Evolutionary conservation across 805 yeast species (phyloP), one percentile per base, ranked within the genome.

Genomic region (Nakazawaea populi): DNA sequence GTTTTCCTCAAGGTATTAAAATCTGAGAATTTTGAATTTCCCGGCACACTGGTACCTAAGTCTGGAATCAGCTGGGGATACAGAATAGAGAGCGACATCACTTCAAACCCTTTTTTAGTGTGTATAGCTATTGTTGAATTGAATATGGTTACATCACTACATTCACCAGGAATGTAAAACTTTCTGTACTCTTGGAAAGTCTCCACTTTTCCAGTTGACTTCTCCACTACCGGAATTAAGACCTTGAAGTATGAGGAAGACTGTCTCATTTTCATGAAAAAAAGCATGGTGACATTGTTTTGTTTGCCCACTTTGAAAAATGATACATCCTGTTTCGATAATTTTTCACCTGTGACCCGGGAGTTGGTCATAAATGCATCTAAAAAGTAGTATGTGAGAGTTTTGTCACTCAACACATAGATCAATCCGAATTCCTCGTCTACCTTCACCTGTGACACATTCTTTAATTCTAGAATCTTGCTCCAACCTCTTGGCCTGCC

Each of bases 261-360:
- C 49, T 70, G 74, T 64, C 73, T 81, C 67, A 69, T 74, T 60
- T 77, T 80, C 66, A 82, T 79, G 64, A 74, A 77, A 59, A 75
- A 79, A 51, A 83, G 64, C 75, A 79, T 73, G 41, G 72, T 79
- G 55, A 80, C 73, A 64, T 80, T 82, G 52, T 82, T 75, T 61
- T 90, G 89, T 32, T 73, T 77, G 0, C 94, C 96, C 53, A 86
- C 69, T 45, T 76, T 77, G 66, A 87, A 90, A 55, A 77, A 82
- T 1, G 77, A 66, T 0, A 82, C 81, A 61, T 80, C 66, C 63
- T 81, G 80, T 55, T 75, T 71, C 11, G 81, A 70, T 10, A 80
- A 57, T 30, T 73, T 64, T 32, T 77, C 73, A 12, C 85, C 77
- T n/a, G 77, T 69, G 24, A 76, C 65, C 62, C 9, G 58, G 64